Evolutionary conservation across 345 rosid genomes (phyloP).

Genomic region (Passiflora organensis): DNA sequence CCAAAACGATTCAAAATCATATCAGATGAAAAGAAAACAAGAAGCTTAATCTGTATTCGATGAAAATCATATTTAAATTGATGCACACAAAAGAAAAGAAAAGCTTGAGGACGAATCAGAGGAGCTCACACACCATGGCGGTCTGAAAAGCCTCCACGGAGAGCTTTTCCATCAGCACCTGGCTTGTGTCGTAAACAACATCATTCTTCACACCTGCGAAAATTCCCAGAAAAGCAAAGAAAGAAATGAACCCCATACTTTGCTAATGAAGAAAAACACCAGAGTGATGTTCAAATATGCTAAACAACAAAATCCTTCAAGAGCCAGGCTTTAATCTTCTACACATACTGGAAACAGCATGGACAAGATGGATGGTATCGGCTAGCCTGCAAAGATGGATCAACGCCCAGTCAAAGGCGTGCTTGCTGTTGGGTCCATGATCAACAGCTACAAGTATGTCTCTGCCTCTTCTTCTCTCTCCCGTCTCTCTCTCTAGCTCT

Average conservation of each 20-base stretch:
- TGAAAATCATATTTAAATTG: too few species aligned
- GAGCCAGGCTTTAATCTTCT: neutral
- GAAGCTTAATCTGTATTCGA: too few species aligned
- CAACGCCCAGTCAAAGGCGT: conserved; percentile 69
- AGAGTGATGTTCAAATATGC: neutral
- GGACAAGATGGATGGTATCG: conserved; percentile 80
- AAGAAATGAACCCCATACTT: conserved; percentile 1
- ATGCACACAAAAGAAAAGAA: too few species aligned
- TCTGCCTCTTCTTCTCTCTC: conserved; percentile 69
- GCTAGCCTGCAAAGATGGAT: conserved; percentile 75
- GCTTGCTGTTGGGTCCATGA: conserved; percentile 64
- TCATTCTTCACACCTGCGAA: conserved; percentile 48
- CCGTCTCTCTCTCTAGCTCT: conserved; percentile 64
- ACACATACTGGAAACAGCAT: conserved; percentile 64
- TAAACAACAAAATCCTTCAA: neutral
- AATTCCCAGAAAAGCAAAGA: conserved; percentile 5
- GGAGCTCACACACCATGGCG: conserved; percentile 50
- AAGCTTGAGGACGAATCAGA: neutral
- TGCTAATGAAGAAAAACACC: neutral
- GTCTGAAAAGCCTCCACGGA: conserved; percentile 72
- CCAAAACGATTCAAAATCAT: too few species aligned
- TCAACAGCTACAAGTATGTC: conserved; percentile 51
- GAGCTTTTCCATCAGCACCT: conserved; percentile 67
- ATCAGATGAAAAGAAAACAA: too few species aligned
- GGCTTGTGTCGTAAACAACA: conserved; percentile 54